phyloP scores from a whole-genome alignment of 208 protist genomes.

The Acanthamoeba culbertsoni region DNA sequence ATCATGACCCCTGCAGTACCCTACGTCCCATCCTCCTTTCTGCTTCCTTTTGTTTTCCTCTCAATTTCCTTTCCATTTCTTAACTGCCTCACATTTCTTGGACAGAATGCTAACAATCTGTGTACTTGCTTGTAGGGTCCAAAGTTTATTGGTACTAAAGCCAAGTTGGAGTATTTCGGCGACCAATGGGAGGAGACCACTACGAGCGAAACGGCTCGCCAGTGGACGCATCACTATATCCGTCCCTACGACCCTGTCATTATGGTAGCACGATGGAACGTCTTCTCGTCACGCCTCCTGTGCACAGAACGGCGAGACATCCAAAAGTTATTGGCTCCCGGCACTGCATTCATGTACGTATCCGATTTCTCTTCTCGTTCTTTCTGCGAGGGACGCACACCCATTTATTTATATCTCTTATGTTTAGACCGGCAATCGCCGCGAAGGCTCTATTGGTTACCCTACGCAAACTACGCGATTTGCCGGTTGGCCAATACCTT shows the following conservation, averaged over 20 bases:
- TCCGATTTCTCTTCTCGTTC: not conserved
- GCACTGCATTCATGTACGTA: not conserved
- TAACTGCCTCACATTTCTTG: too few species aligned
- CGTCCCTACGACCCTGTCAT: conserved; percentile 1
- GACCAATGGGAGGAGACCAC: conserved; percentile 47
- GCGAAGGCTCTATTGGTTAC: not conserved
- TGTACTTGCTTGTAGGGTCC: not conserved
- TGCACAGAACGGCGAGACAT: not conserved
- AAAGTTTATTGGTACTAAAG: not conserved
- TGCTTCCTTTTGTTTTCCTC: not conserved
- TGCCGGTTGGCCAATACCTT: not conserved
- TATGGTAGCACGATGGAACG: not conserved
- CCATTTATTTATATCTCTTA: not conserved
- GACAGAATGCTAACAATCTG: too few species aligned
- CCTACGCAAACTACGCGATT: not conserved
- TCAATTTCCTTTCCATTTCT: too few species aligned
- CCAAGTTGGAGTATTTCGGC: conserved; percentile 37
- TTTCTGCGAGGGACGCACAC: not conserved
- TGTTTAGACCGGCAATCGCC: not conserved
- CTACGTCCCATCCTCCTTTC: not conserved
- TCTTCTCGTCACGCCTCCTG: conserved; percentile 12
- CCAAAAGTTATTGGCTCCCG: not conserved
- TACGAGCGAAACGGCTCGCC: conserved; percentile 16
- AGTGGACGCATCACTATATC: conserved; percentile 33
- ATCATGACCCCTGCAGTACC: not conserved